phyloP scores from a whole-genome alignment of 2,329 filamentous ascomycete species.

The Microcera coccophila region DNA sequence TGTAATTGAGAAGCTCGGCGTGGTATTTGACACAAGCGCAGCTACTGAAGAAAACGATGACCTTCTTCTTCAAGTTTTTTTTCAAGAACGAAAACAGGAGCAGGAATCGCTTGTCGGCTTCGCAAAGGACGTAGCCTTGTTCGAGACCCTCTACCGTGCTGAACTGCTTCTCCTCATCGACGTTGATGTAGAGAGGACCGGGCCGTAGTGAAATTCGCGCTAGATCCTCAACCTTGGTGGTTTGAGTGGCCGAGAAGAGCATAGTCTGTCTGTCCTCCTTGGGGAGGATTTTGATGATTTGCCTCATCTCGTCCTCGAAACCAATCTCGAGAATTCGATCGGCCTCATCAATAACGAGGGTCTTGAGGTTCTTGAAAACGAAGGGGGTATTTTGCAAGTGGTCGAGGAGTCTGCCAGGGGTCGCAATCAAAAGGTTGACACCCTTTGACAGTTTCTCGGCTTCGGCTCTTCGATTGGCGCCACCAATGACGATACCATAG shows the following conservation, averaged over 20 bases:
- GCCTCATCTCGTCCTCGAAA: slow-evolving; percentile 97
- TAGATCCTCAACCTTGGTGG: slow-evolving; percentile 96
- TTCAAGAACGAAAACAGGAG: slow-evolving; percentile 93
- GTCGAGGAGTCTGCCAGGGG: slow-evolving; percentile 86
- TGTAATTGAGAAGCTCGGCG: slow-evolving; percentile 93
- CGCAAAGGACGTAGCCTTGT: slow-evolving; percentile 92
- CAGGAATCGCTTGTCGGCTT: slow-evolving; percentile 89
- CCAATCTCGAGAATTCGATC: slow-evolving; percentile 95
- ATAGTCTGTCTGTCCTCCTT: slow-evolving; percentile 87
- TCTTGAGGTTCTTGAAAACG: slow-evolving; percentile 86
- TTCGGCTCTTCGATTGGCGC: slow-evolving; percentile 85
- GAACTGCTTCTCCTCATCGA: slow-evolving; percentile 84
- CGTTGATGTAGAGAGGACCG: slow-evolving; percentile 94
- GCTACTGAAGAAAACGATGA: slow-evolving; percentile 93
- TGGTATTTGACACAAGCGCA: slow-evolving; percentile 96
- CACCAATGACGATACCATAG: slow-evolving; percentile 93
- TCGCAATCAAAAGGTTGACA: slow-evolving; percentile 91
- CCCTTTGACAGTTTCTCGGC: slow-evolving; percentile 92
- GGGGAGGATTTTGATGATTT: slow-evolving; percentile 91
- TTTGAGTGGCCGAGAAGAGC: slow-evolving; percentile 98
- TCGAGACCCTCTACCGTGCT: slow-evolving; percentile 91
- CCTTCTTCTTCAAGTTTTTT: slow-evolving; percentile 86
- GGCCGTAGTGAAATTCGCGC: slow-evolving; percentile 88
- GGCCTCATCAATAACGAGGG: slow-evolving; percentile 92
- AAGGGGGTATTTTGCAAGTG: slow-evolving; percentile 93